Base-by-base conservation (phyloP, 352 stramenopile species). In the Globisporangium emineosum region DNA sequence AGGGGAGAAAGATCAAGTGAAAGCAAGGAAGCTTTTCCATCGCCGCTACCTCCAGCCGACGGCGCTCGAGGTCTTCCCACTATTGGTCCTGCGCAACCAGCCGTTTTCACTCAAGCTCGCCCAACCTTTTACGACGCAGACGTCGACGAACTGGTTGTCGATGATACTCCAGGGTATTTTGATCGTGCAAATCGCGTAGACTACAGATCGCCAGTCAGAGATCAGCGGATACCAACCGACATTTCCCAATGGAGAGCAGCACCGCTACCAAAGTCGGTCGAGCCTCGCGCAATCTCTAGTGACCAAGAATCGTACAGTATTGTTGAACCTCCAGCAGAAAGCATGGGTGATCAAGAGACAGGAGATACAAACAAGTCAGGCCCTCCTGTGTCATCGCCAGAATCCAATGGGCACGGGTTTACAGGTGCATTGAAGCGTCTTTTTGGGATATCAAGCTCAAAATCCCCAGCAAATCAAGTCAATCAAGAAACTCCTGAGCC, bases 91-190 rank as follows among this genome's bases (percentile, higher is more conserved):
- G 12, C 42, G 10, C 64, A 65, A 33, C 45, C 55, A 23, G 9
- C 54, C 6, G 13, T 27, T 21, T 29, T 43, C 3, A 57, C 64
- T 0, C 32, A 43, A 37, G 42, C 37, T 15, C 64, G 64, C 19
- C 64, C 66, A 15, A 78, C 69, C 15, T 76, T 80, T 42, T 88
- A 88, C 57, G 75, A 79, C 9, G 62, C 78, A 33, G 63, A 88
- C 49, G 79, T 58, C 6, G 79, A 90, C 29, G 71, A 85, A 19
- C 32, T 82, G 3, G 77, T 92, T 2, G 71, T 88, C 52, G 81
- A 92, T 35, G 73, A 90, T 37, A 72, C 71, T 0, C 78, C 81
- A 25, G 77, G 79, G 2, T 90, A 81, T 49, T 90, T 89, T 57
- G 81, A 89, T 33, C 50, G 29, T 29, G 17, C n/a, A 15, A 42